Percentiles rank a stretch among this genome's conserved stretches.
These are phyloP conservation scores for Leavenworthia alabamica DNA, from an alignment of 345 rosid genomes.

Conservation along the genomic window DNA sequence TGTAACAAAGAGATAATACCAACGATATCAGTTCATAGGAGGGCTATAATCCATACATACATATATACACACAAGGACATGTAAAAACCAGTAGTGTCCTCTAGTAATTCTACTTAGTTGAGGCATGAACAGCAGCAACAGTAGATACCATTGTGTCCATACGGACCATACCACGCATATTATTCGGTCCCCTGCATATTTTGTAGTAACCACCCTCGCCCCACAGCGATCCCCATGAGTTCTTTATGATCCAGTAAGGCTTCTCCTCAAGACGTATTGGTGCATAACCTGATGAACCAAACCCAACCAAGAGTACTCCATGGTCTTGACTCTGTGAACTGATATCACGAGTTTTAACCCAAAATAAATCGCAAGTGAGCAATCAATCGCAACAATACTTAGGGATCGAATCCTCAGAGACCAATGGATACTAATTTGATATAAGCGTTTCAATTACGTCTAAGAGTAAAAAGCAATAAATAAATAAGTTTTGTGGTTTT, in stretches of 20 bases:
- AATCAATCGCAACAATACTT: no score
- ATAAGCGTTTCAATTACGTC: no score
- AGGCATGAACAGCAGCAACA: conserved; percentile 58
- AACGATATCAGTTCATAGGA: not conserved
- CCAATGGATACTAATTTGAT: no score
- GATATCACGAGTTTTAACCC: no score
- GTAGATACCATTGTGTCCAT: conserved; percentile 95
- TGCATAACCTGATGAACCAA: conserved; percentile 71
- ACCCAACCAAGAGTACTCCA: conserved; percentile 90
- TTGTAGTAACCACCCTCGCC: conserved; percentile 94
- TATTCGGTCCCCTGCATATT: conserved; percentile 73
- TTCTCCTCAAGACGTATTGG: conserved; percentile 76
- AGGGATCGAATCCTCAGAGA: no score
- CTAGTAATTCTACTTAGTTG: conserved; percentile 33
- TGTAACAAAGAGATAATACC: conserved; percentile 7
- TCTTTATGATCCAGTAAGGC: conserved; percentile 95
- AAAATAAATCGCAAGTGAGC: no score
- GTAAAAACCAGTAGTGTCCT: not conserved
- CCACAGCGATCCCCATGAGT: conserved; percentile 94
- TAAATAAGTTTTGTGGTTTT: no score
- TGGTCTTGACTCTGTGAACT: conserved; percentile 72
- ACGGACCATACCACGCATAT: conserved; percentile 85
- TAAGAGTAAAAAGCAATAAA: no score
- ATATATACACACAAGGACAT: conserved; percentile 3
- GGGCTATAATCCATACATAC: conserved; percentile 3